A percentile compares a stretch with the other conserved stretches of the same genome.
Evolutionary conservation across 257 asterid species (phyloP).

Genomic region (Linaria vulgaris): DNA sequence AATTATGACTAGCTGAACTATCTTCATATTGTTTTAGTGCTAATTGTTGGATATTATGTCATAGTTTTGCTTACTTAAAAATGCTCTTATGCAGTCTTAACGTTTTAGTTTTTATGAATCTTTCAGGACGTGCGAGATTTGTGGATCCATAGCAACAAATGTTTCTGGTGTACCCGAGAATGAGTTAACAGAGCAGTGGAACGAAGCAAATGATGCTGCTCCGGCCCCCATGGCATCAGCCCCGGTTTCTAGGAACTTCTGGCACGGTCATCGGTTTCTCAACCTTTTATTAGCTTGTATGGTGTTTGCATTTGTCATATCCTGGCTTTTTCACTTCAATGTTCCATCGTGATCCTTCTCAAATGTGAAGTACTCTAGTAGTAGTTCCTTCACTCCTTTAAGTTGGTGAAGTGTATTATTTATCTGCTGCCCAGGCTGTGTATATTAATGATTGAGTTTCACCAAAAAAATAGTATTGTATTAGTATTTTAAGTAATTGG

Average conservation of each 20-base stretch:
- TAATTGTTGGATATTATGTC: not conserved
- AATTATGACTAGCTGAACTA: no score
- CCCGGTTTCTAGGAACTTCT: constrained; percentile 14
- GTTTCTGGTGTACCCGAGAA: constrained; percentile 1
- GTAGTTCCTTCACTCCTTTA: no score
- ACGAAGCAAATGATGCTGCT: not conserved
- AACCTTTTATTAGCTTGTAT: constrained; percentile 15
- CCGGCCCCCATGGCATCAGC: not conserved
- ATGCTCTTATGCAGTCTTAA: not conserved
- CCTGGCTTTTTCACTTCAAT: constrained; percentile 24
- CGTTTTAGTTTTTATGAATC: not conserved
- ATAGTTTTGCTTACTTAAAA: not conserved
- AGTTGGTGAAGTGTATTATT: no score
- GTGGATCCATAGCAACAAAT: constrained; percentile 18
- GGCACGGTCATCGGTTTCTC: constrained; percentile 25
- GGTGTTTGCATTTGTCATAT: constrained; percentile 18
- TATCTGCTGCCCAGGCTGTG: no score
- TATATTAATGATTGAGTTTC: no score
- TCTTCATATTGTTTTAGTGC: not conserved
- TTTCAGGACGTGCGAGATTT: constrained; percentile 19
- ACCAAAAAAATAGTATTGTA: no score
- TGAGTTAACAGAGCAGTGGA: not conserved
- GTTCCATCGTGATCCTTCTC: constrained; percentile 9
- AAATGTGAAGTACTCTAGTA: no score
- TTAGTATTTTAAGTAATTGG: no score